Evolutionary conservation across 2,329 filamentous ascomycete species (phyloP).

Genomic region (Leptographium flavum): DNA sequence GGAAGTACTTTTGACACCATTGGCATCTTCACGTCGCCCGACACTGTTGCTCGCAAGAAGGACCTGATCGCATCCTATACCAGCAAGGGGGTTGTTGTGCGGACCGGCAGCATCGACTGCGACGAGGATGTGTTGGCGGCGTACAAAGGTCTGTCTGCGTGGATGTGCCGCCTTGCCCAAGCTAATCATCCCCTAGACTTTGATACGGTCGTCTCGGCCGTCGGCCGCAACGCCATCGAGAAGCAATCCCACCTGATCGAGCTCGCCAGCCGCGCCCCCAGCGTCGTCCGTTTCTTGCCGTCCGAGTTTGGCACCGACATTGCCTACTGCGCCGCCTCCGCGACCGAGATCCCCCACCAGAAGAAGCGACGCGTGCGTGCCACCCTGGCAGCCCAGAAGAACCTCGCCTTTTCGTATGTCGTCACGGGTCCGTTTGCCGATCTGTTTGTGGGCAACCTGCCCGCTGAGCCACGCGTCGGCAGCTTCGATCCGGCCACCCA

Average conservation of each 20-base stretch:
- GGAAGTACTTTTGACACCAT: slow-evolving; percentile 20
- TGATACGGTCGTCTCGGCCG: slow-evolving; percentile 8
- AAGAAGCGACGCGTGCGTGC: slow-evolving; percentile 9
- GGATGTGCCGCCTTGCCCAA: too few relatives aligned
- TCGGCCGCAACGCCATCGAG: slow-evolving; percentile 8
- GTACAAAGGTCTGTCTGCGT: slow-evolving; percentile 4
- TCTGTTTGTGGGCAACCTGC: slow-evolving; percentile 6
- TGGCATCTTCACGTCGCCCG: slow-evolving; percentile 32
- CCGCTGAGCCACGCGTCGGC: slow-evolving; percentile 3
- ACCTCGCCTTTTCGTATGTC: slow-evolving; percentile 1
- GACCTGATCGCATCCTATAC: slow-evolving; percentile 1
- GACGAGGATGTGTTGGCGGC: slow-evolving; percentile 4
- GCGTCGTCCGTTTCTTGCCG: slow-evolving; percentile 33
- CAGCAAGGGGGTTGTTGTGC: slow-evolving; percentile 2
- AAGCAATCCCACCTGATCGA: slow-evolving; percentile 8
- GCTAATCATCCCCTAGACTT: neutral
- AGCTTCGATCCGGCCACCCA: slow-evolving; percentile 2
- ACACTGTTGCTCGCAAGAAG: slow-evolving; percentile 3
- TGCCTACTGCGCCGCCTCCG: slow-evolving; percentile 5
- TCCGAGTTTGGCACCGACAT: slow-evolving; percentile 10
- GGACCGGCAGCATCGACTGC: slow-evolving; percentile 4
- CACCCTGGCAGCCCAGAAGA: slow-evolving; percentile 3
- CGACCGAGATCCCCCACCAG: slow-evolving; percentile 8
- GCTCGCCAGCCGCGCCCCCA: slow-evolving; percentile 28
- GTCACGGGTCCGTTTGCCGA: slow-evolving; percentile 9